A percentile compares a stretch with the other conserved stretches of the same genome.
Conservation (phyloP, 2,329 filamentous ascomycete genomes). For the Colletotrichum sp. region DNA sequence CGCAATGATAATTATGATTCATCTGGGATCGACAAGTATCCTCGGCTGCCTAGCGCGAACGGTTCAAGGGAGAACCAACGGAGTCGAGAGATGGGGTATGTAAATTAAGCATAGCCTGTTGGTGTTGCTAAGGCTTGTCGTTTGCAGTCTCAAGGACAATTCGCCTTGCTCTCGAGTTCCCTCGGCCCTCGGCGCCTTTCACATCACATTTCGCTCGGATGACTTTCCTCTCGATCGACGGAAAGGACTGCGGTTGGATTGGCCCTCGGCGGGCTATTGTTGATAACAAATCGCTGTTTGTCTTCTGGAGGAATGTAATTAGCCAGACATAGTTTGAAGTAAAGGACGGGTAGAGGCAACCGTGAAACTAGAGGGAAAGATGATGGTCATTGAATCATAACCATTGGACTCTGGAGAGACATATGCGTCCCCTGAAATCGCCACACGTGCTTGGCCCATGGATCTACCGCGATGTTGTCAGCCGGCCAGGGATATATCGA, state of each 20-base stretch:
- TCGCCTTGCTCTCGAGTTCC: neutral
- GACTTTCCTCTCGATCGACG: neutral
- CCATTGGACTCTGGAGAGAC: neutral
- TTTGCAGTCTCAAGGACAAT: neutral
- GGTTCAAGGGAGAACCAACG: neutral
- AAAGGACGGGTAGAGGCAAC: neutral
- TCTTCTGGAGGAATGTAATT: neutral
- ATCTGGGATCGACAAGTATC: neutral
- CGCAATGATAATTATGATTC: neutral
- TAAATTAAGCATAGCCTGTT: neutral
- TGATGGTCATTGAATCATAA: neutral
- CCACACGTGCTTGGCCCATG: neutral
- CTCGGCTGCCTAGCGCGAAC: neutral
- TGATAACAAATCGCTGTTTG: neutral
- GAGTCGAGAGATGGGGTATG: neutral
- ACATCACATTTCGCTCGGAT: neutral
- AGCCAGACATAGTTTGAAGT: neutral
- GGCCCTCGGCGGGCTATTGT: neutral
- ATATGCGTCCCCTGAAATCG: neutral
- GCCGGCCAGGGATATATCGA: conserved; percentile 13
- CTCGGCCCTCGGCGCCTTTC: neutral
- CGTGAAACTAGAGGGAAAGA: neutral
- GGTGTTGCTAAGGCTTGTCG: neutral
- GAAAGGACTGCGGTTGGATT: neutral
- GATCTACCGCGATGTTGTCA: neutral